Percentiles rank a stretch among this genome's conserved stretches.
Evolutionary conservation across 176 grass and related monocot species (phyloP).

Genomic region (Rhynchospora pubera): DNA sequence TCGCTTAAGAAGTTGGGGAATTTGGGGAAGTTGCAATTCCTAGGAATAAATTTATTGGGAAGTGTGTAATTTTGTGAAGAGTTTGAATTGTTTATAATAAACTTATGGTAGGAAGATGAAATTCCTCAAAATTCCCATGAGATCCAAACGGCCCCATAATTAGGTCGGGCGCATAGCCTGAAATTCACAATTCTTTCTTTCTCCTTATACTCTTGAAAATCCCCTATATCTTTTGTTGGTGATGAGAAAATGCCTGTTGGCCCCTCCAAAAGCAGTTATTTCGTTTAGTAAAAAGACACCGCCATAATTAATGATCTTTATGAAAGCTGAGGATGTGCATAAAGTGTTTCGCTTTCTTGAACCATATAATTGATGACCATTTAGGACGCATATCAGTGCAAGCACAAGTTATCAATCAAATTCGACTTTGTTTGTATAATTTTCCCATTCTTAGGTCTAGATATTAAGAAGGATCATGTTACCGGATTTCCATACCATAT

Average conservation of each 20-base stretch:
- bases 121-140: no score
- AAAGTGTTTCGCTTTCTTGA: constrained; percentile 15
- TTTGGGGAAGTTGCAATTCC: no score
- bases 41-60: no score
- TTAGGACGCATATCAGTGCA: background rate
- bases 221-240: no score
- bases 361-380: constrained; percentile 5
- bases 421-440: background rate
- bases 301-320: background rate
- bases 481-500: background rate
- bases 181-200: no score
- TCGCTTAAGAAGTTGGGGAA: no score
- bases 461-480: background rate
- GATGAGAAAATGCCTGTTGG: background rate
- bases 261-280: constrained; percentile 7
- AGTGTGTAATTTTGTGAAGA: no score
- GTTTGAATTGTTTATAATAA: no score
- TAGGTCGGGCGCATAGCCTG: no score
- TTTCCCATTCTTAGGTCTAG: background rate
- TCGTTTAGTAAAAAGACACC: background rate
- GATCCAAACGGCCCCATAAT: no score
- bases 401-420: background rate
- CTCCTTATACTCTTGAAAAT: no score
- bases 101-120: no score
- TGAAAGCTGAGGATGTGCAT: constrained; percentile 24